These are phyloP conservation scores for Aaosphaeria arxii DNA, from an alignment of 2,329 filamentous ascomycete species.

Conservation along the genomic window DNA sequence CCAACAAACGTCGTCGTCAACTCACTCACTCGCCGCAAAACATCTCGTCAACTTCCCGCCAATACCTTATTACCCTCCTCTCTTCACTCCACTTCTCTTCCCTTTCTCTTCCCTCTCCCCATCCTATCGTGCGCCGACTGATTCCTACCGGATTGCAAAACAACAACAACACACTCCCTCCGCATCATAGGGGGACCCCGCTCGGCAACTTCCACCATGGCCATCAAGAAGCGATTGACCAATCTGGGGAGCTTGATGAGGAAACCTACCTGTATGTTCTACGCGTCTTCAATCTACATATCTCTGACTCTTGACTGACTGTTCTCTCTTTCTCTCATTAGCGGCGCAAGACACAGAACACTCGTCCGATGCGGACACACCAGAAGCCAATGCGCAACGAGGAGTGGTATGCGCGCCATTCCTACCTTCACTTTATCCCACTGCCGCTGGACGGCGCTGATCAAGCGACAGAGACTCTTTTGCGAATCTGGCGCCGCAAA, in stretches of 20 bases:
- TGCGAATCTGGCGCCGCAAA: conserved; percentile 70
- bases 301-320: too few relatives aligned
- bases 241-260: conserved; percentile 33
- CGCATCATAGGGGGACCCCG: background rate
- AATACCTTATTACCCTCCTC: background rate
- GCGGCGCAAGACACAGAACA: conserved; percentile 26
- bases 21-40: too few relatives aligned
- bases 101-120: background rate
- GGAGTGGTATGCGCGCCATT: conserved; percentile 60
- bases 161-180: background rate
- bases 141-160: too few relatives aligned
- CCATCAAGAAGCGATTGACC: conserved; percentile 38
- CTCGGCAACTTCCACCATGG: conserved; percentile 23
- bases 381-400: conserved; percentile 63
- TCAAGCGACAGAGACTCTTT: conserved; percentile 63
- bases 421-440: conserved; percentile 9
- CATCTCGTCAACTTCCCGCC: background rate
- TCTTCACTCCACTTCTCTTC: background rate
- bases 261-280: conserved; percentile 23
- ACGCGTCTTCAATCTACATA: too few relatives aligned
- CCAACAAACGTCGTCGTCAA: background rate
- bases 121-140: background rate
- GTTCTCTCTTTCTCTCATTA: conserved; percentile 9
- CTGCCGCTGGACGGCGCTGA: conserved; percentile 8
- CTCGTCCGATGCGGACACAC: conserved; percentile 51